Conservation (phyloP, 352 stramenopile species). For the Discostella stelligera region DNA sequence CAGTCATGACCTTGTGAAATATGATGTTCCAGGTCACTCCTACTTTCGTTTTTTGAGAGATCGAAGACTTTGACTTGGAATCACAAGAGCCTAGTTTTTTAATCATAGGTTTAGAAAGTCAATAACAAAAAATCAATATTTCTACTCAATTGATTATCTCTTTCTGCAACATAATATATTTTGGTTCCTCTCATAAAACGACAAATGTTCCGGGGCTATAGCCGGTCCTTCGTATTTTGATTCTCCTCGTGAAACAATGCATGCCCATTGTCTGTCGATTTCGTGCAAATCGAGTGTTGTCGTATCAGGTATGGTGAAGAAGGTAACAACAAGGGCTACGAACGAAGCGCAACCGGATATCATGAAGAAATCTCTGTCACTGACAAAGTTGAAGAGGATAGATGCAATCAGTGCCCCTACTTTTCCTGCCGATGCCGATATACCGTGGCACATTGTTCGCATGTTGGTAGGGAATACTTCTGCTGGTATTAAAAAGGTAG, state of each 20-base stretch:
- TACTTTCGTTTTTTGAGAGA: slow-evolving; percentile 70
- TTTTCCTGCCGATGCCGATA: slow-evolving; percentile 88
- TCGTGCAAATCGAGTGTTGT: slow-evolving; percentile 65
- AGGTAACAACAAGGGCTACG: slow-evolving; percentile 54
- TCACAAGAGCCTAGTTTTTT: not conserved
- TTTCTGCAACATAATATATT: slow-evolving; percentile 25
- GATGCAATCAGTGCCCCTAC: slow-evolving; percentile 81
- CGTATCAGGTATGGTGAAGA: slow-evolving; percentile 68
- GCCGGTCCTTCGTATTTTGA: slow-evolving; percentile 58
- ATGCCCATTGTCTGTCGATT: slow-evolving; percentile 68
- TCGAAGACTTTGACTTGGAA: slow-evolving; percentile 36
- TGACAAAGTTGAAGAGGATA: slow-evolving; percentile 65
- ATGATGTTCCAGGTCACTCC: slow-evolving; percentile 57
- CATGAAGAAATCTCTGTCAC: slow-evolving; percentile 59
- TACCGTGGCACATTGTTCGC: slow-evolving; percentile 86
- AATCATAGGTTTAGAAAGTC: not conserved
- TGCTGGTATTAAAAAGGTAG: slow-evolving; percentile 88
- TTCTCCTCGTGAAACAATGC: slow-evolving; percentile 43
- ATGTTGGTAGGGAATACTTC: slow-evolving; percentile 89
- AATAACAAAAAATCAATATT: not conserved
- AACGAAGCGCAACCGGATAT: slow-evolving; percentile 62
- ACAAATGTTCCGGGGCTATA: slow-evolving; percentile 59
- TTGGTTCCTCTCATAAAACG: slow-evolving; percentile 55
- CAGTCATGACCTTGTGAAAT: slow-evolving; percentile 58
- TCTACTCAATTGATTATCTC: not conserved